Evolutionary conservation across 2,329 filamentous ascomycete genomes (phyloP), one percentile per base, ranked within the genome.

Genomic region (Orbilia quercus): DNA sequence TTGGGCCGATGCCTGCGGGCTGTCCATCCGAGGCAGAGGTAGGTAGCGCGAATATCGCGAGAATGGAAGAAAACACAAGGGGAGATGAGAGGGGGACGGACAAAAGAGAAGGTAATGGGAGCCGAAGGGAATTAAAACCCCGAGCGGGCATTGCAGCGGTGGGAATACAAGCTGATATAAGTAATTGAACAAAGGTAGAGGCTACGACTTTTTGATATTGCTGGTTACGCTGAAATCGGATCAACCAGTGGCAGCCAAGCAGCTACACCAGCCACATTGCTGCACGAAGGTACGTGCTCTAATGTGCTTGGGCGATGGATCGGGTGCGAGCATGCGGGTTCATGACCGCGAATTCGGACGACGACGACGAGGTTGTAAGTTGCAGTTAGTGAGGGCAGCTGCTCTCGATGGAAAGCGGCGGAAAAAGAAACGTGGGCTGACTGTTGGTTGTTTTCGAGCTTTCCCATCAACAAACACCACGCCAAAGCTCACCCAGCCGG

Each of bases 221-320:
- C 11, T 14, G 6, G 42, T 20, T 45, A 20, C 22, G 22, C 9
- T 48, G 14, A 54, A 45, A 16, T 34, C 42, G 60, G 42, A 73
- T 57, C 22, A 45, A 23, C 69, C 38, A 31, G 62, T 48, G 57
- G 44, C 57, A 48, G 64, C 42, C 48, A 74, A 48, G 54, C 55
- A 74, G 70, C 64, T 74, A 74, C 57, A 63, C 64, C 63, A 69
- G 63, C 70, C 62, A 66, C 70, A 69, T 74, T 25, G 53, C 57
- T 62, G 69, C 60, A 60, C 47, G 67, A 31, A 60, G 11, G 59
- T 72, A 57, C 60, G 60, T 66, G 58, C 67, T 73, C 54, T 59
- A 25, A 60, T 60, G 31, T 73, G 54, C 54, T 73, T 66, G 69
- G 60, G 69, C 47, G 42, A 48, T 47, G 45, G 45, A n/a, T 59